Percentiles rank a stretch among this genome's conserved stretches.
phyloP scores from a whole-genome alignment of 768 basidiomycete genomes.

The Amanita fuliginea region DNA sequence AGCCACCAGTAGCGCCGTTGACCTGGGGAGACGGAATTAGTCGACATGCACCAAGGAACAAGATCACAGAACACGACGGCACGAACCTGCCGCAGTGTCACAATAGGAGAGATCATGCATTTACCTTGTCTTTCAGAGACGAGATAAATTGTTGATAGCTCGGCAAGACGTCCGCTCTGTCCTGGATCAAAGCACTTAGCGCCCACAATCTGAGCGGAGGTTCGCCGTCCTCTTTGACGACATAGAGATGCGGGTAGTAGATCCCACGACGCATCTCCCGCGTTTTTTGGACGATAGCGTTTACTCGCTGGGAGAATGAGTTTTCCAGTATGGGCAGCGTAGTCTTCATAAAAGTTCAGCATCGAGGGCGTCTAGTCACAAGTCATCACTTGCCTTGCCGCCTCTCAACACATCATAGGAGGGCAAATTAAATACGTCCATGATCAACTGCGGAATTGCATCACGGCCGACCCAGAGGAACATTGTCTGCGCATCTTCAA shows the following conservation, averaged over 20 bases:
- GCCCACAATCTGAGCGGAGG: slow-evolving; percentile 93
- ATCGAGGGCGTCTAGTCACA: neutral
- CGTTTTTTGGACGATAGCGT: slow-evolving; percentile 88
- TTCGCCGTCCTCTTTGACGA: slow-evolving; percentile 98
- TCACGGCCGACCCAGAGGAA: slow-evolving; percentile 99
- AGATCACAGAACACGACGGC: neutral
- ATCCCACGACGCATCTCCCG: slow-evolving; percentile 89
- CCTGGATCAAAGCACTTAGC: slow-evolving; percentile 87
- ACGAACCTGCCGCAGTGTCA: slow-evolving; percentile 3
- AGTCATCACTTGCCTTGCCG: slow-evolving; percentile 62
- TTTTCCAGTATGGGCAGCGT: slow-evolving; percentile 90
- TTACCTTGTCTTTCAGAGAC: slow-evolving; percentile 83
- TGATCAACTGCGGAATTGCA: slow-evolving; percentile 88
- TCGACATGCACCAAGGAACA: neutral
- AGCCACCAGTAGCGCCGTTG: slow-evolving; percentile 5
- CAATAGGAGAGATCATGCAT: neutral
- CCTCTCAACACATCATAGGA: slow-evolving; percentile 83
- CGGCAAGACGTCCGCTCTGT: slow-evolving; percentile 87
- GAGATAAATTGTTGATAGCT: slow-evolving; percentile 94
- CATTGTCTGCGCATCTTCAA: slow-evolving; percentile 96
- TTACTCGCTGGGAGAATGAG: slow-evolving; percentile 90
- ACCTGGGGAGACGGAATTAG: neutral
- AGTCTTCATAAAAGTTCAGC: slow-evolving; percentile 32
- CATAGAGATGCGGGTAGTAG: slow-evolving; percentile 88
- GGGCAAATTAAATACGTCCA: slow-evolving; percentile 90